These are phyloP conservation scores for Stemphylium vesicarium DNA, from an alignment of 2,329 filamentous ascomycete species.

Conservation along the genomic window DNA sequence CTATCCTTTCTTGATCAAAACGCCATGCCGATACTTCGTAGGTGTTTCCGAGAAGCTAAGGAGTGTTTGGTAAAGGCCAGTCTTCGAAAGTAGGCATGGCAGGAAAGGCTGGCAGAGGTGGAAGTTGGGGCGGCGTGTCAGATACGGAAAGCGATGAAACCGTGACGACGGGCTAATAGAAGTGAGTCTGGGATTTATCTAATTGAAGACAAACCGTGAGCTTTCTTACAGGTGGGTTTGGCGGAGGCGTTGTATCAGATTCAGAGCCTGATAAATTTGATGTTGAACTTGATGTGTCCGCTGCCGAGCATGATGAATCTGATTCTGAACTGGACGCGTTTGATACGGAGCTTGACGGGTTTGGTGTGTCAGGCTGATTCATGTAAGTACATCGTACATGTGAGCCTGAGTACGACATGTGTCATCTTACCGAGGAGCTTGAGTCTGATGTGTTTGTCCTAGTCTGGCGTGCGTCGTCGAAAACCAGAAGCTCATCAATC, in stretches of 20 bases:
- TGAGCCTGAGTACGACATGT: too few species aligned
- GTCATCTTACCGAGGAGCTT: too few species aligned
- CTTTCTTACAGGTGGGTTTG: not conserved
- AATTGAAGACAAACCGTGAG: not conserved
- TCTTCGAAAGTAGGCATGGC: not conserved
- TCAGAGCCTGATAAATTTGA: too few species aligned
- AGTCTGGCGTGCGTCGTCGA: not conserved
- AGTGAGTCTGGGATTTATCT: not conserved
- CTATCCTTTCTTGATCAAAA: too few species aligned
- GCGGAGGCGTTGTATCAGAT: too few species aligned
- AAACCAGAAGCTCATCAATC: not conserved
- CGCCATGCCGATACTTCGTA: too few species aligned
- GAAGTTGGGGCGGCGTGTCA: not conserved
- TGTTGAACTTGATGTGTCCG: too few species aligned
- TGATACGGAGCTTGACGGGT: too few species aligned
- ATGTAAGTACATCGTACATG: too few species aligned
- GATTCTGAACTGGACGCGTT: too few species aligned
- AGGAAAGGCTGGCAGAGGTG: not conserved
- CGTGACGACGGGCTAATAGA: not conserved
- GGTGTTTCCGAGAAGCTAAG: not conserved
- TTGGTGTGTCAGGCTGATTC: too few species aligned
- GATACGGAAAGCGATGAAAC: not conserved
- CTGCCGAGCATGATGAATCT: too few species aligned
- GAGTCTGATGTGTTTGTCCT: not conserved
- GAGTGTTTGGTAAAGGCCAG: not conserved